phyloP scores from a whole-genome alignment of 306 rosid species.

The Neltuma alba region DNA sequence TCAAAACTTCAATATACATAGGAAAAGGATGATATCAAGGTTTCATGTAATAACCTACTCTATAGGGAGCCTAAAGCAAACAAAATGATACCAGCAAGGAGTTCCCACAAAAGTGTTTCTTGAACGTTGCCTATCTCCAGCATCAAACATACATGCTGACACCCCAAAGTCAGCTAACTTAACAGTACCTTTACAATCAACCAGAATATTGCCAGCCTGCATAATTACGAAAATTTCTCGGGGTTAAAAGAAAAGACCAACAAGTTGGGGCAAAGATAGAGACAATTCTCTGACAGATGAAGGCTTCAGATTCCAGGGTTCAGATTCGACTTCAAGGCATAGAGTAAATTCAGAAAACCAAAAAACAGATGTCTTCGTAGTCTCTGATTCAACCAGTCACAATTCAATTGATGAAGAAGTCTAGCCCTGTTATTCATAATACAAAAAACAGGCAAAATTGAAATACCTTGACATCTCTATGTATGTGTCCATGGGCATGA shows the following conservation, averaged over 20 bases:
- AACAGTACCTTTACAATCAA: constrained; percentile 84
- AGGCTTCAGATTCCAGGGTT: neutral
- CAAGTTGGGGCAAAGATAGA: constrained; percentile 17
- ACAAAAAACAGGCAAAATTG: constrained; percentile 10
- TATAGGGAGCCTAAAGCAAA: constrained; percentile 24
- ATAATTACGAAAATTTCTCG: constrained; percentile 32
- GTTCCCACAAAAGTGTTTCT: constrained; percentile 97
- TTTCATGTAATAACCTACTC: constrained; percentile 17
- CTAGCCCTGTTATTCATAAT: constrained; percentile 23
- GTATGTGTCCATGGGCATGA: constrained; percentile 90
- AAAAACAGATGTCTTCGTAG: constrained; percentile 24
- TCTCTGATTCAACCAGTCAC: neutral
- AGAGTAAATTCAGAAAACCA: constrained; percentile 16
- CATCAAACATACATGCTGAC: constrained; percentile 87
- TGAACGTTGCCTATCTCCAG: constrained; percentile 93
- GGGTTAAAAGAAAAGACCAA: constrained; percentile 23
- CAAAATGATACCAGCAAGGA: constrained; percentile 84
- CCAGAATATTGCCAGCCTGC: constrained; percentile 94
- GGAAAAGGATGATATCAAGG: constrained; percentile 2
- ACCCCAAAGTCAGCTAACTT: constrained; percentile 97
- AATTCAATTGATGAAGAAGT: constrained; percentile 26
- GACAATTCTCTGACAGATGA: constrained; percentile 11
- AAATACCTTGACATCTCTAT: constrained; percentile 93
- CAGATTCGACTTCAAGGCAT: constrained; percentile 33
- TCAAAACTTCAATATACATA: constrained; percentile 20